Evolutionary conservation across 179 eudicot species (phyloP), one percentile per base, ranked within the genome.

Genomic region (Heliamphora pulchella): DNA sequence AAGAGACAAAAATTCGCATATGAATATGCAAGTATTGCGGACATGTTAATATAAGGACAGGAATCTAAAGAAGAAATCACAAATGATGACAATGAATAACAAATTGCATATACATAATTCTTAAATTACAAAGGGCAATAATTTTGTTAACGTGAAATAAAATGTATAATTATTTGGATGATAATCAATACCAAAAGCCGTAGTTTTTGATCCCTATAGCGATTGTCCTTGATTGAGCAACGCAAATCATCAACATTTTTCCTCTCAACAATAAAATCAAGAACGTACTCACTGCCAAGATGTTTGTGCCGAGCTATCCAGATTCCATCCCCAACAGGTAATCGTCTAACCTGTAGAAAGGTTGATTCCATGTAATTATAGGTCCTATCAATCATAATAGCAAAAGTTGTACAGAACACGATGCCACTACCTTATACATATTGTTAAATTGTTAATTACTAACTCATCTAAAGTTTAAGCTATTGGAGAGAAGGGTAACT

Each of bases 311-410:
- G 91, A 77, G 98, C 99, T 84, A 94, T 79, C 98, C 98, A 96
- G 72, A 94, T 88, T 71, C 85, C 97, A 89, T 96, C 98, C 61
- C 99, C 99, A 80, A 96, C 93, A 53, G 98, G 97, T 80, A 96
- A 85, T 72, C 87, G 77, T 81, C 89, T 87, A 77, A 90, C 91
- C 99, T 94, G 86, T 57, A 58, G 76, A 86, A 75, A 53, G 71
- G 61, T 44, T 1, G 17, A 79, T 69, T 8, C 4, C 7, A 7
- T 48, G 59, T 44, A 65, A 71, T 59, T 15, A 75, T 2, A n/a
- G 11, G 18, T 51, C 46, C 11, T 15, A 17, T 20, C 8, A 54
- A 80, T n/a, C 66, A 51, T 43, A 39, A 72, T 5, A 11, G 31
- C 9, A 67, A 71, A 39, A 62, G 50, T 64, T 20, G 15, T 15